A percentile compares a stretch with the other conserved stretches of the same genome.
Conservation (phyloP, 345 rosid genomes). For the Limnanthes douglasii region DNA sequence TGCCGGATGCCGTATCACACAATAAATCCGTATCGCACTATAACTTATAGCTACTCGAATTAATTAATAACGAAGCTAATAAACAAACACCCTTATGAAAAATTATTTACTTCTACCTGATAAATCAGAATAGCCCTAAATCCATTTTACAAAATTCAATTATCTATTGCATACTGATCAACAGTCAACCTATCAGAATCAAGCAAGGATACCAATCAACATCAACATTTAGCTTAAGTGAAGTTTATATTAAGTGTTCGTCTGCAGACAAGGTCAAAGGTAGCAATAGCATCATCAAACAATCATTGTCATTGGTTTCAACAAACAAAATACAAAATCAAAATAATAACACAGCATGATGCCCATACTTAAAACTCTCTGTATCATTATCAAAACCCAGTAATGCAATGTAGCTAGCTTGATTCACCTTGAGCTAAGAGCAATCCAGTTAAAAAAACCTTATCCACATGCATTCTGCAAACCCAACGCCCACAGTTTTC, state of each 20-base stretch:
- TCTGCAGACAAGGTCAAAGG: not conserved
- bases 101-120: too few relatives aligned
- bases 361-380: too few relatives aligned
- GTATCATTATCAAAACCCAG: not conserved
- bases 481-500: slow-evolving; percentile 3
- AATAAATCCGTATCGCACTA: too few relatives aligned
- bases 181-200: not conserved
- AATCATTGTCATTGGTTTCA: not conserved
- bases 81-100: too few relatives aligned
- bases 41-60: too few relatives aligned
- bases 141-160: not conserved
- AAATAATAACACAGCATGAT: too few relatives aligned
- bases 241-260: slow-evolving; percentile 2
- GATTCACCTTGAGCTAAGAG: slow-evolving; percentile 4
- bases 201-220: not conserved
- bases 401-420: not conserved
- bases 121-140: too few relatives aligned
- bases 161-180: not conserved
- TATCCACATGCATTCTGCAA: too few relatives aligned
- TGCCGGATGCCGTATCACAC: too few relatives aligned
- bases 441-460: slow-evolving; percentile 1
- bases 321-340: too few relatives aligned
- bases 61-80: too few relatives aligned
- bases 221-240: not conserved
- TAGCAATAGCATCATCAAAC: not conserved